Evolutionary conservation across 2,329 filamentous ascomycete species (phyloP).

Genomic region (Xylaria sp.): DNA sequence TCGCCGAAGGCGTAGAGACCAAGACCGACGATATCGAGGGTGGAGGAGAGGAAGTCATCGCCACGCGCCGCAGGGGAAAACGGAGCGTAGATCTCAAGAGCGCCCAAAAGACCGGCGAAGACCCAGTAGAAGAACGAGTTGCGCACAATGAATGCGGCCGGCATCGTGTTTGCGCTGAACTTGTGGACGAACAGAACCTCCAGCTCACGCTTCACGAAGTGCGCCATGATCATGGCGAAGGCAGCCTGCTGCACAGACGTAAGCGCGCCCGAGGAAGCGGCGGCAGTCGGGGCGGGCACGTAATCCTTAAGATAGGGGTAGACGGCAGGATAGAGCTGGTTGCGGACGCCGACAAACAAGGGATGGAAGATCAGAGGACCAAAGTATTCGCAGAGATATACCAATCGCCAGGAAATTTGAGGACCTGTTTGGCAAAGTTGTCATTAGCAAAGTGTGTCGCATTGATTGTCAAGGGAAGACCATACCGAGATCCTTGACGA

Average conservation of each 20-base stretch:
- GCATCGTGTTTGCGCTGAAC: slow-evolving; percentile 95
- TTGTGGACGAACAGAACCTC: slow-evolving; percentile 94
- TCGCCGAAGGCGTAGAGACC: slow-evolving; percentile 73
- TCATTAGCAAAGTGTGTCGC: slow-evolving; percentile 4
- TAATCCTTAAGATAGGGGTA: slow-evolving; percentile 40
- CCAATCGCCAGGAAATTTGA: slow-evolving; percentile 87
- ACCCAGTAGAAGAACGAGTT: slow-evolving; percentile 95
- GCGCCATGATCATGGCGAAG: slow-evolving; percentile 67
- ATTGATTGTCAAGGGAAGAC: slow-evolving; percentile 2
- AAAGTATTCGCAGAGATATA: slow-evolving; percentile 92
- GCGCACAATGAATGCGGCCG: slow-evolving; percentile 81
- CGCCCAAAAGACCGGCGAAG: slow-evolving; percentile 72
- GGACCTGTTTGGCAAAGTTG: slow-evolving; percentile 52
- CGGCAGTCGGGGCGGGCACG: slow-evolving; percentile 36
- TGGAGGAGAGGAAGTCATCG: slow-evolving; percentile 31
- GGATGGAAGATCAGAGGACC: slow-evolving; percentile 86
- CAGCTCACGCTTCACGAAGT: slow-evolving; percentile 92
- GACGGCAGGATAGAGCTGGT: slow-evolving; percentile 59
- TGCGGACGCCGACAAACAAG: slow-evolving; percentile 64
- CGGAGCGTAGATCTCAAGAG: slow-evolving; percentile 79
- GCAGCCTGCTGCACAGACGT: slow-evolving; percentile 65
- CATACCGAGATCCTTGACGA: slow-evolving; percentile 90
- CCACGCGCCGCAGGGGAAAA: slow-evolving; percentile 59
- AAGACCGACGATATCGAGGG: slow-evolving; percentile 61
- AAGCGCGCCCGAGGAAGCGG: slow-evolving; percentile 41